phyloP scores from a whole-genome alignment of 2,329 filamentous ascomycete genomes.

The Gliomastix tumulicola region DNA sequence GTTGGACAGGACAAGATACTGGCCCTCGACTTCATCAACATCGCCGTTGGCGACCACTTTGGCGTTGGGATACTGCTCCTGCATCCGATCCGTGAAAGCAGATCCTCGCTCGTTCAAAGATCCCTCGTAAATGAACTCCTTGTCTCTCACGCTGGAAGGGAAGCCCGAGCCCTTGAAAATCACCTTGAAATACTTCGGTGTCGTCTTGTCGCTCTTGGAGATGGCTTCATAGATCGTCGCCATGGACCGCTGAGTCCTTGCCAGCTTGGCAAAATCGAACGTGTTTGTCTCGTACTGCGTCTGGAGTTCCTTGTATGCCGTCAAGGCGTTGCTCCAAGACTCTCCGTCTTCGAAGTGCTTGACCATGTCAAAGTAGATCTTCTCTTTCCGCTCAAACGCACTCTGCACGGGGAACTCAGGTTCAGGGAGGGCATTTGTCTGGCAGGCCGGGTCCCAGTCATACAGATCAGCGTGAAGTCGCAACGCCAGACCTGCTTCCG shows the following conservation, averaged over 20 bases:
- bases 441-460: constrained; percentile 73
- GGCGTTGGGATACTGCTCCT: constrained; percentile 80
- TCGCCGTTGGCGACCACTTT: constrained; percentile 67
- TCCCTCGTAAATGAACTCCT: constrained; percentile 88
- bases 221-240: constrained; percentile 88
- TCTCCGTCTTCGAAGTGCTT: constrained; percentile 91
- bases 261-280: constrained; percentile 89
- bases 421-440: constrained; percentile 60
- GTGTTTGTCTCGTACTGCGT: constrained; percentile 84
- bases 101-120: constrained; percentile 68
- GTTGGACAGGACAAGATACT: constrained; percentile 77
- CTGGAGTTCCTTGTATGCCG: constrained; percentile 85
- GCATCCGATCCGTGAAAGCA: constrained; percentile 85
- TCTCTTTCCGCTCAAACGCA: constrained; percentile 87
- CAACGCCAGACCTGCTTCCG: constrained; percentile 83
- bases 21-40: constrained; percentile 78
- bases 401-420: constrained; percentile 77
- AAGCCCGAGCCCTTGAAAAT: constrained; percentile 87
- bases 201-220: constrained; percentile 69
- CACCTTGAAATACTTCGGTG: constrained; percentile 87
- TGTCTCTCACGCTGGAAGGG: constrained; percentile 72
- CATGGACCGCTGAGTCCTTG: constrained; percentile 82
- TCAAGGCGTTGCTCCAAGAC: constrained; percentile 83
- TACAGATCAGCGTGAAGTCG: constrained; percentile 89
- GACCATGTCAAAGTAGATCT: constrained; percentile 90